Evolutionary conservation across 2,329 filamentous ascomycete genomes (phyloP), one percentile per base, ranked within the genome.

Genomic region (Emmonsiellopsis sp.): DNA sequence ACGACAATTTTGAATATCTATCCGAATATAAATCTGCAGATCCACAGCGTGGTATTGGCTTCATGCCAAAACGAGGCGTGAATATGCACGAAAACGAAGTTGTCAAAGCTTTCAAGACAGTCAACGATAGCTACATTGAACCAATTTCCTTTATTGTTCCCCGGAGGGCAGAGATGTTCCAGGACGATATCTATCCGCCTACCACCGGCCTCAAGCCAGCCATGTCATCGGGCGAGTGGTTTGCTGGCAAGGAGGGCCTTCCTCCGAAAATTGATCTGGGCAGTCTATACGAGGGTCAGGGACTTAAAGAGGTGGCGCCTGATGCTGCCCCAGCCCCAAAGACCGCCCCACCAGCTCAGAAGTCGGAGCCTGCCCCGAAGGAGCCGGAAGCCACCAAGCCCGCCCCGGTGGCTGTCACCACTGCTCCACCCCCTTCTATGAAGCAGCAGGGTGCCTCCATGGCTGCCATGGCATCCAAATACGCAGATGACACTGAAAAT

Each of bases 121-220:
- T 97, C 70, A 94, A 91, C 71, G 93, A 98, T 68, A 71, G 76
- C 46, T 95, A 95, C 74, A 89, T 98, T 63, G 93, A 98, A 73
- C 93, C 93, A 41, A 87, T 98, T 66, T 95, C 93, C 1, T 98
- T 98, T 75, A 95, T 95, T 52, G 93, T 97, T 1, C 93, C 93
- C 48, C 84, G 93, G 58, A 84, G 93, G 58, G 89, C 93, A 53
- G 90, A 96, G 72, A 89, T 86, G 50, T 96, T 96, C 82, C 92
- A 97, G 74, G 89, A 90, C 57, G 93, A 98, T 67, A 96, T 98
- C 64, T 98, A 89, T 71, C 93, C 92, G 42, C 92, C 93, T 9
- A 86, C 90, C 10, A 78, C 79, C 53, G 92, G 93, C 57, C 70
- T 81, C 52, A 94, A 89, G 72, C 83, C 93, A 49, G 91, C 86